Conservation (phyloP, 73 alveolate species). For the Symbiodinium pilosum region DNA sequence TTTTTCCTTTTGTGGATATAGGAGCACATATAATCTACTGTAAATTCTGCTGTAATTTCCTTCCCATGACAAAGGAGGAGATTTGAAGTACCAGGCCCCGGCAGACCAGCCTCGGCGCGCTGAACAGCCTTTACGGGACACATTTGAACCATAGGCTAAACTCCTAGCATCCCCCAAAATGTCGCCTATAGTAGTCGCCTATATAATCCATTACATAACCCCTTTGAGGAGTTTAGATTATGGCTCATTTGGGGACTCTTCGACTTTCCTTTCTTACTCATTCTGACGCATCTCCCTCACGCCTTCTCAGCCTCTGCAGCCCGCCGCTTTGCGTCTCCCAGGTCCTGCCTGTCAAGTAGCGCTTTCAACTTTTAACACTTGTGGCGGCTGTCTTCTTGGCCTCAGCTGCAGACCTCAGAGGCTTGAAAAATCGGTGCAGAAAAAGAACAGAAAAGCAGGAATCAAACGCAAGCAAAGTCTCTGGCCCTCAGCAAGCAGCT, state of each 20-base stretch:
- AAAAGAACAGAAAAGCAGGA: background rate
- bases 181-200: too few relatives aligned
- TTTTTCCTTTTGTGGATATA: too few relatives aligned
- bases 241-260: too few relatives aligned
- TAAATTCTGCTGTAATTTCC: too few relatives aligned
- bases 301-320: conserved; percentile 71
- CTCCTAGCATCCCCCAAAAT: background rate
- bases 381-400: background rate
- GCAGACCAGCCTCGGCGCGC: conserved; percentile 85
- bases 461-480: too few relatives aligned
- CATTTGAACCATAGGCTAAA: background rate
- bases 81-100: conserved; percentile 11
- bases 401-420: conserved; percentile 30
- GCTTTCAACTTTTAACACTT: background rate
- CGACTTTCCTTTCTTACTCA: too few relatives aligned
- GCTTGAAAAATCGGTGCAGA: background rate
- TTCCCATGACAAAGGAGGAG: too few relatives aligned
- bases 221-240: too few relatives aligned
- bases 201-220: too few relatives aligned
- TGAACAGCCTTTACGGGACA: conserved; percentile 23
- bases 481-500: conserved; percentile 69
- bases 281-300: too few relatives aligned
- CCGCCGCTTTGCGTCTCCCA: conserved; percentile 67
- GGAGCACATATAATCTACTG: too few relatives aligned
- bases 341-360: conserved; percentile 27